Evolutionary conservation across 305 asterid genomes (phyloP).

Genomic region (Salvia sclarea): DNA sequence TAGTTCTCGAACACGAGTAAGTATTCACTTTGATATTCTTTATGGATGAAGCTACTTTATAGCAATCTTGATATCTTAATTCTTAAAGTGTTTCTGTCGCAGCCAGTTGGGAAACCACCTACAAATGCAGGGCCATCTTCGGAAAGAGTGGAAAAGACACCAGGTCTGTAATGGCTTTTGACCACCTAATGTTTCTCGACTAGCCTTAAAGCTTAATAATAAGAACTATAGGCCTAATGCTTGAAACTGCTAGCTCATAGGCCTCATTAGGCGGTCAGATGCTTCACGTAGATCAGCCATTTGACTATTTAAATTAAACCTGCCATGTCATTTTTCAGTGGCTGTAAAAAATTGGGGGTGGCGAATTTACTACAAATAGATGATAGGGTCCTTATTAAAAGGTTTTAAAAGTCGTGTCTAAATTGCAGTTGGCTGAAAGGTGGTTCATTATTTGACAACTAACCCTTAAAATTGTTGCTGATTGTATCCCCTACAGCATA

Average conservation of each 20-base stretch:
- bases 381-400: too few species aligned
- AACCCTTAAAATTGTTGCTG: background rate
- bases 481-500: background rate
- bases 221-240: background rate
- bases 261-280: background rate
- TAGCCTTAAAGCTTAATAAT: background rate
- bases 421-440: background rate
- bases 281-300: background rate
- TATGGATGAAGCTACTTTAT: slow-evolving; percentile 24
- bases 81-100: slow-evolving; percentile 35
- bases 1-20: slow-evolving; percentile 70
- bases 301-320: background rate
- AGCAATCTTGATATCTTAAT: slow-evolving; percentile 13
- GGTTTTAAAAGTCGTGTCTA: background rate
- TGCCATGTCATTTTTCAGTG: too few species aligned
- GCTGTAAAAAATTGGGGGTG: too few species aligned
- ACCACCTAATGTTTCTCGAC: slow-evolving; percentile 11
- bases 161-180: slow-evolving; percentile 50
- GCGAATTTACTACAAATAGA: too few species aligned
- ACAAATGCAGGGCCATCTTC: slow-evolving; percentile 57
- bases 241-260: background rate
- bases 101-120: slow-evolving; percentile 62
- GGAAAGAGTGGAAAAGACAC: slow-evolving; percentile 61
- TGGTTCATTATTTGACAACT: background rate
- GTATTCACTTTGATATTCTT: slow-evolving; percentile 30